These are phyloP conservation scores for Dorcoceras hygrometricum DNA, from an alignment of 257 asterid species.

Conservation along the genomic window DNA sequence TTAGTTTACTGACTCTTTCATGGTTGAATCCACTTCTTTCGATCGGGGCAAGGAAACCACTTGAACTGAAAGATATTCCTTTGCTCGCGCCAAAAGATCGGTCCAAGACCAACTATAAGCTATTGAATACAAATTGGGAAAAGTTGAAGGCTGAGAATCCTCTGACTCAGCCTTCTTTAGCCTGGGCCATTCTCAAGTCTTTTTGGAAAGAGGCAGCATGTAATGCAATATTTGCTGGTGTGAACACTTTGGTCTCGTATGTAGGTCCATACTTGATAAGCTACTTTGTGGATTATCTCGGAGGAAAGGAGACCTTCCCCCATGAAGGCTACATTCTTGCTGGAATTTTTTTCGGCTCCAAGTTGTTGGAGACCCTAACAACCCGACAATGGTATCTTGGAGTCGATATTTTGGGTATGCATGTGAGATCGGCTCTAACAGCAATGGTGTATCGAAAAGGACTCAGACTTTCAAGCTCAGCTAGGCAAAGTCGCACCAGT, in stretches of 20 bases:
- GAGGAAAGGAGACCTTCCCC: conserved; percentile 55
- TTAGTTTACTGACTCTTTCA: conserved; percentile 83
- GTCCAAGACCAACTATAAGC: conserved; percentile 76
- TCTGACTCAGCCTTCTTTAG: conserved; percentile 61
- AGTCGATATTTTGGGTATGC: conserved; percentile 89
- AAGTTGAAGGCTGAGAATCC: conserved; percentile 65
- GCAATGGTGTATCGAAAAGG: conserved; percentile 85
- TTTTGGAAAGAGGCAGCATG: conserved; percentile 85
- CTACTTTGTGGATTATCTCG: conserved; percentile 79
- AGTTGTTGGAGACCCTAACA: conserved; percentile 69
- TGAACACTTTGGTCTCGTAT: conserved; percentile 76
- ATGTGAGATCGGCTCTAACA: conserved; percentile 85
- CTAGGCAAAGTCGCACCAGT: conserved; percentile 44
- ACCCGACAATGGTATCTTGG: conserved; percentile 95
- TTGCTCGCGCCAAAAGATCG: conserved; percentile 83
- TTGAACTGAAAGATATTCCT: conserved; percentile 87
- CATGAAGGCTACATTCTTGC: conserved; percentile 83
- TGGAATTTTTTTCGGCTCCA: conserved; percentile 68
- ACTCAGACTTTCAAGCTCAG: conserved; percentile 45
- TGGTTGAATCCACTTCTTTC: conserved; percentile 97
- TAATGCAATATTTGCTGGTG: conserved; percentile 76
- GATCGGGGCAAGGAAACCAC: conserved; percentile 84
- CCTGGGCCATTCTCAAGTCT: conserved; percentile 83
- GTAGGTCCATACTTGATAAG: conserved; percentile 90
- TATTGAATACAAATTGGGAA: conserved; percentile 78